Evolutionary conservation across 1,139 yeast species (phyloP), one percentile per base, ranked within the genome.

Genomic region (Zhuliangozyma parablackwelliae): DNA sequence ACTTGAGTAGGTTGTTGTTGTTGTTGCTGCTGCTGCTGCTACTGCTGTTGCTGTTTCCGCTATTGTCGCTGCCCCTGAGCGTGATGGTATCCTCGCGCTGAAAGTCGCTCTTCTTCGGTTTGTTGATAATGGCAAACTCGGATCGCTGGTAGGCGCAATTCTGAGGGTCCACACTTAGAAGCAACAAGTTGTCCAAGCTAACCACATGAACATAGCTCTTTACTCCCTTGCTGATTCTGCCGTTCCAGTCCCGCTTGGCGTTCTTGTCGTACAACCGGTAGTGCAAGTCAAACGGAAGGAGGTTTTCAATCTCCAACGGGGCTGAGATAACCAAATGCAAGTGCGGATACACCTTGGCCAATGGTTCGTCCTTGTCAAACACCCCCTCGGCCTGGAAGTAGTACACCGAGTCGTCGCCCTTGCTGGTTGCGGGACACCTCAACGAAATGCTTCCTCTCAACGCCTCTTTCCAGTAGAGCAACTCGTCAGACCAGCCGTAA

Each of bases 281-380:
- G 20, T 76, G 69, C 36, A 90, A 63, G 48, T 88, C 96, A 53
- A 75, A 86, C 0, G 99, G 98, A 35, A 94, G 60, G 40, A 88
- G 64, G 49, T 94, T 94, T 49, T 85, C 90, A 44, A 94, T 71
- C 48, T 86, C 88, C 29, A 94, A 63, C 0, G 98, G 97, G 1
- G 98, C 90, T 0, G 95, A 81, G 20, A 94, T 64, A 2, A 82
- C 75, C 29, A 92, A 61, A 9, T 70, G 76, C 87, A 92, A 75
- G 51, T 87, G 95, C 0, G 98, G 98, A 50, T 88, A 94, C 1
- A 85, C 74, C 43, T 72, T 71, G 0, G 87, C 75, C 30, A 89
- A 65, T 0, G 89, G 92, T 44, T 85, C 92, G 12, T 72, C 67
- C 25, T 61, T 56, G 49, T 84, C 80, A 54, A 63, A 82, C 20